Evolutionary conservation across 2,329 filamentous ascomycete genomes (phyloP).

Genomic region (Botrytis fragariae): DNA sequence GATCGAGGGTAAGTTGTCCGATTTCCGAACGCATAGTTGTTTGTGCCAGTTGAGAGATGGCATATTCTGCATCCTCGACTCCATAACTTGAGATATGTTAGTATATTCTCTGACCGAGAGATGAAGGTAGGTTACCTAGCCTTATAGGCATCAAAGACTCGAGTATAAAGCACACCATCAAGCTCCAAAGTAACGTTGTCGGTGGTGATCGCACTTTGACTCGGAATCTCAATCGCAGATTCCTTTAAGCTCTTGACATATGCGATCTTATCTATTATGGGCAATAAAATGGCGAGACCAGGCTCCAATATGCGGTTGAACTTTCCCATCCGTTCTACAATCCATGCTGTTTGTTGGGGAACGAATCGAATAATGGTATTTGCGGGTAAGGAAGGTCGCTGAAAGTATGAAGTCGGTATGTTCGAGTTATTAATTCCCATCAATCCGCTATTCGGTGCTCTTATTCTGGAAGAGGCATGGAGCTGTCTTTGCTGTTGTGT

Average conservation of each 20-base stretch:
- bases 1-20: constrained; percentile 91
- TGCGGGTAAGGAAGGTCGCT: constrained; percentile 70
- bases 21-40: constrained; percentile 99
- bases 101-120: not conserved
- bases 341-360: constrained; percentile 99
- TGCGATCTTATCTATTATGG: constrained; percentile 90
- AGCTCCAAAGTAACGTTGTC: constrained; percentile 97
- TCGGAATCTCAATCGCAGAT: constrained; percentile 92
- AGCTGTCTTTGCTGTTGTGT: constrained; percentile 34
- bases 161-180: constrained; percentile 91
- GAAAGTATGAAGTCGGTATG: constrained; percentile 74
- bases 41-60: constrained; percentile 95
- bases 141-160: constrained; percentile 97
- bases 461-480: constrained; percentile 28
- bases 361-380: constrained; percentile 97
- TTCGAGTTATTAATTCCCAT: constrained; percentile 39
- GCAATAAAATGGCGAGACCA: constrained; percentile 82
- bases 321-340: constrained; percentile 98
- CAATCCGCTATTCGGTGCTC: constrained; percentile 34
- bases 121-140: constrained; percentile 64
- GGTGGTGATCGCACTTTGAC: constrained; percentile 95
- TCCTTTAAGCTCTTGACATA: constrained; percentile 99
- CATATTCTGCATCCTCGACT: constrained; percentile 97
- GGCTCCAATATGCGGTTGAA: constrained; percentile 92
- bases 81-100: constrained; percentile 66